These are phyloP conservation scores for Cladosporium sphaerospermum DNA, from an alignment of 2,329 filamentous ascomycete genomes.

Conservation along the genomic window DNA sequence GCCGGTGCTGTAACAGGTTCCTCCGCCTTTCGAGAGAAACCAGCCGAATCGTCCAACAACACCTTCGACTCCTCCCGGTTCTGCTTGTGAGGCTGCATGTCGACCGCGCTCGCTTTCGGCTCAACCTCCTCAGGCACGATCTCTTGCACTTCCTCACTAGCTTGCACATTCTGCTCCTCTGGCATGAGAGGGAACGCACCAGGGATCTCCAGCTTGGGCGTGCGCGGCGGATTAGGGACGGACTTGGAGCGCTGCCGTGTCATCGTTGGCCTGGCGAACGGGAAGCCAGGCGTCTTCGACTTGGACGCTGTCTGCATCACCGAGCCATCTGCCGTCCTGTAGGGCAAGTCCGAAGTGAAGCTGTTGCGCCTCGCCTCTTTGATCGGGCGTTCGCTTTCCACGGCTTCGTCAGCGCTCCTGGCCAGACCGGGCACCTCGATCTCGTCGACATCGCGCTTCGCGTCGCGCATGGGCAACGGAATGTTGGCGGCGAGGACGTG, in stretches of 20 bases:
- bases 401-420: constrained; percentile 53
- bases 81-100: neutral
- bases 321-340: neutral
- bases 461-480: constrained; percentile 60
- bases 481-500: constrained; percentile 50
- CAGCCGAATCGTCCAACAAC: neutral
- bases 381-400: constrained; percentile 29
- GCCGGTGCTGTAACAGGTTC: neutral
- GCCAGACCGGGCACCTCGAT: constrained; percentile 72
- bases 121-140: neutral
- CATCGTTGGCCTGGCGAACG: constrained; percentile 14
- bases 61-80: constrained; percentile 2
- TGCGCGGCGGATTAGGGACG: constrained; percentile 18
- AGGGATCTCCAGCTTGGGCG: constrained; percentile 13
- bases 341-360: constrained; percentile 16
- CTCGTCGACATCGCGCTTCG: constrained; percentile 64
- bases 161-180: neutral
- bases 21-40: neutral
- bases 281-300: constrained; percentile 17
- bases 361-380: constrained; percentile 20
- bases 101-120: neutral
- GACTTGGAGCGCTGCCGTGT: constrained; percentile 21
- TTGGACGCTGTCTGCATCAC: neutral
- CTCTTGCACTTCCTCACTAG: neutral
- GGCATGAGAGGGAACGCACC: constrained; percentile 15